Evolutionary conservation across 768 basidiomycete genomes (phyloP).

Genomic region (Kwoniella sp.): DNA sequence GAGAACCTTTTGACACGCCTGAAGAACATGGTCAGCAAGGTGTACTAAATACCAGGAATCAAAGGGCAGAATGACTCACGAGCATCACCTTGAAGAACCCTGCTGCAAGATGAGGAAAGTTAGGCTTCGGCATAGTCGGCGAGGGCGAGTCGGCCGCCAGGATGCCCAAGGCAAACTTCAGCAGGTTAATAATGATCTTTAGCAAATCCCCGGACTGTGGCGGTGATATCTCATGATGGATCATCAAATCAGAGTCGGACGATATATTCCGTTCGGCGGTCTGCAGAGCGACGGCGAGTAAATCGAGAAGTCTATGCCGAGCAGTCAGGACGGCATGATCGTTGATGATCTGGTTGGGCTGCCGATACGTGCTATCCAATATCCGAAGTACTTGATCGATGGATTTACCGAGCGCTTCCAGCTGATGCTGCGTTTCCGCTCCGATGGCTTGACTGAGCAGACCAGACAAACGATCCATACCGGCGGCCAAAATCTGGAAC

Average conservation of each 20-base stretch:
- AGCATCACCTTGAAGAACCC: slow-evolving; percentile 29
- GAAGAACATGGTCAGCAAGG: not conserved
- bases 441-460: slow-evolving; percentile 36
- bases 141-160: slow-evolving; percentile 14
- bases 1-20: slow-evolving; percentile 14
- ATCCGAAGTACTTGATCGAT: slow-evolving; percentile 42
- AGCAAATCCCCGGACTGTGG: slow-evolving; percentile 30
- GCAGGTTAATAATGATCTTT: slow-evolving; percentile 26
- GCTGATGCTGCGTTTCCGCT: slow-evolving; percentile 31
- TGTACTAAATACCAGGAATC: no score
- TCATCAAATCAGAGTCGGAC: slow-evolving; percentile 4
- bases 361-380: slow-evolving; percentile 21
- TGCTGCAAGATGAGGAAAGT: slow-evolving; percentile 34
- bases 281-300: slow-evolving; percentile 32
- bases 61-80: no score
- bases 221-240: slow-evolving; percentile 26
- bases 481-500: slow-evolving; percentile 36
- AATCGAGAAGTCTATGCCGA: slow-evolving; percentile 37
- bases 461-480: slow-evolving; percentile 38
- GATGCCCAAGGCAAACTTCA: slow-evolving; percentile 37
- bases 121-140: slow-evolving; percentile 32
- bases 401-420: slow-evolving; percentile 13
- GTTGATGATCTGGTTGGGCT: slow-evolving; percentile 1
- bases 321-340: slow-evolving; percentile 28
- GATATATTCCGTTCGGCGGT: slow-evolving; percentile 32